Percentiles rank a stretch among this genome's conserved stretches.
Conservation (phyloP, 257 asterid species). For the Solanum dulcamara region DNA sequence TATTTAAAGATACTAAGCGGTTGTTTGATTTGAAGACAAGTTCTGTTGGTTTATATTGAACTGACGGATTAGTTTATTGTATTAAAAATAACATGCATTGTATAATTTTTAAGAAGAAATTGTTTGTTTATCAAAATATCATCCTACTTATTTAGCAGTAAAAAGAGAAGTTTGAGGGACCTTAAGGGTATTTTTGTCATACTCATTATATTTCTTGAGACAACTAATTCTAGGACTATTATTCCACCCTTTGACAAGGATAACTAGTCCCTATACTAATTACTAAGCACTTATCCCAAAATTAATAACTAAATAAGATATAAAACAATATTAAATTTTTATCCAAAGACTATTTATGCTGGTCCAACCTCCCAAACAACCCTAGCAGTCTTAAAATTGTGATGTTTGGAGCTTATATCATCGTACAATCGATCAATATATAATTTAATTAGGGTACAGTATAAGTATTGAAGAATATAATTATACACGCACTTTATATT, state of each 20-base stretch:
- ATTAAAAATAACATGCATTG: no score
- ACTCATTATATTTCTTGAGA: no score
- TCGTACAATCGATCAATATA: background rate
- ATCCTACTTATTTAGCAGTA: no score
- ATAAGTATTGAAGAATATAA: background rate
- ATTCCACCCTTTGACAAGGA: background rate
- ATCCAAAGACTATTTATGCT: background rate
- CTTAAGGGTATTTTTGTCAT: background rate
- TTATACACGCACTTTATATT: background rate
- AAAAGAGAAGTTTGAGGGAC: background rate
- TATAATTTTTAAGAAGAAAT: no score
- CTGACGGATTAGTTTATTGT: background rate
- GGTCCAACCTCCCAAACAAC: background rate
- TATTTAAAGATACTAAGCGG: background rate
- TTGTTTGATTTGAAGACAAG: no score
- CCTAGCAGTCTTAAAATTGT: background rate
- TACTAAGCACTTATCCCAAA: background rate
- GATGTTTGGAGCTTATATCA: background rate
- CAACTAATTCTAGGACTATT: no score
- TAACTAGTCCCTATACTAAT: background rate
- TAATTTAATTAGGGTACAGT: background rate
- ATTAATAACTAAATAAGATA: background rate
- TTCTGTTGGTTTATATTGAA: background rate
- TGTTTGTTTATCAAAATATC: no score
- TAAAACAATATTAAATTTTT: no score